phyloP scores from a whole-genome alignment of 768 basidiomycete genomes.

The Boletus vermiculosoides region DNA sequence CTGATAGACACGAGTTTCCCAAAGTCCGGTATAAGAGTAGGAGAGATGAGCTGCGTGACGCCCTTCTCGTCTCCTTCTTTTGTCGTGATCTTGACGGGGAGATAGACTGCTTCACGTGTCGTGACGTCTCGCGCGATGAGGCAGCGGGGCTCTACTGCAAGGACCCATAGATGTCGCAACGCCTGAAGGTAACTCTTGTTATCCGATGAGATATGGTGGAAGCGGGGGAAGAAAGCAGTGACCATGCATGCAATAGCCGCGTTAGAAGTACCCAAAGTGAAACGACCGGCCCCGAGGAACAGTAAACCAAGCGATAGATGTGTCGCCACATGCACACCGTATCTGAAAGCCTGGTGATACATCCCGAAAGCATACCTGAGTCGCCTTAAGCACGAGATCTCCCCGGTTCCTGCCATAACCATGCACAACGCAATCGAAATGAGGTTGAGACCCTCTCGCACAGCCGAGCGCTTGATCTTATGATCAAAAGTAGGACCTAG shows the following conservation, averaged over 20 bases:
- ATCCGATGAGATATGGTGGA: constrained; percentile 74
- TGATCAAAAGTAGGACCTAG: constrained; percentile 80
- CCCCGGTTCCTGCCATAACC: constrained; percentile 98
- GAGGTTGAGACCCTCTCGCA: constrained; percentile 84
- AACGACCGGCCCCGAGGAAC: constrained; percentile 91
- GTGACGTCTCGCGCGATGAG: constrained; percentile 91
- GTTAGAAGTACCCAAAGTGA: constrained; percentile 88
- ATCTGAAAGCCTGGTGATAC: constrained; percentile 71
- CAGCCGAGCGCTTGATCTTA: constrained; percentile 82
- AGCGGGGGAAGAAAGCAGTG: constrained; percentile 89
- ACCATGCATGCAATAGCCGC: constrained; percentile 89
- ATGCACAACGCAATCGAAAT: constrained; percentile 85
- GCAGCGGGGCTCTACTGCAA: constrained; percentile 93
- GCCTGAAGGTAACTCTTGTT: constrained; percentile 92
- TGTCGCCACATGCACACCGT: constrained; percentile 86
- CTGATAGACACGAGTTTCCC: constrained; percentile 77
- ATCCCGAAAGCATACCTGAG: constrained; percentile 89
- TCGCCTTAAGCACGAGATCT: constrained; percentile 83
- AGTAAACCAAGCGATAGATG: constrained; percentile 89
- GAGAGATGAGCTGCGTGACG: constrained; percentile 82
- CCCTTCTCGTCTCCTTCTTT: constrained; percentile 61
- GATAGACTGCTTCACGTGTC: constrained; percentile 84
- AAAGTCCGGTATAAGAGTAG: constrained; percentile 89
- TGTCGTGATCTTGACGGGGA: constrained; percentile 86
- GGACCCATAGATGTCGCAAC: constrained; percentile 91